These are phyloP conservation scores for Salvia hispanica DNA, from an alignment of 257 asterid species.

Conservation along the genomic window DNA sequence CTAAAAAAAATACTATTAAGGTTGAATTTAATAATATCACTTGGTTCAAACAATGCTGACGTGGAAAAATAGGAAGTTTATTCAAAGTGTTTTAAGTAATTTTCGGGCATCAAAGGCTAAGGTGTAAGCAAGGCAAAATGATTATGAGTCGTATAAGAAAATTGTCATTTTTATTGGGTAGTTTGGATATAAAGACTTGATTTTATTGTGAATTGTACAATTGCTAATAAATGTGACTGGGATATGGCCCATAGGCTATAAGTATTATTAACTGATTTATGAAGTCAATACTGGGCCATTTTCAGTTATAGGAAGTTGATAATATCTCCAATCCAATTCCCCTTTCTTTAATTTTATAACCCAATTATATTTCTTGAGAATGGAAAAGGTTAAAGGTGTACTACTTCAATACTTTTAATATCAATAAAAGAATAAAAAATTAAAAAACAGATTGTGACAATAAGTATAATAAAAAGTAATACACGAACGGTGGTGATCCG, in stretches of 20 bases:
- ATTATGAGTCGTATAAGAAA: no score
- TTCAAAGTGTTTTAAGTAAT: background rate
- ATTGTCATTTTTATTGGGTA: background rate
- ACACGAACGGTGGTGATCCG: background rate
- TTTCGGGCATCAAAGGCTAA: background rate
- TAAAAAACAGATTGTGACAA: background rate
- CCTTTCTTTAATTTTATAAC: background rate
- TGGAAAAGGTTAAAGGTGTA: no score
- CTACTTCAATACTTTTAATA: no score
- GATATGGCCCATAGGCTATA: conserved; percentile 22
- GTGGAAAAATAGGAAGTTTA: no score
- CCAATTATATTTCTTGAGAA: no score
- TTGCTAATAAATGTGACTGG: no score
- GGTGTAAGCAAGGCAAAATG: no score
- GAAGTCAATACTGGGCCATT: conserved; percentile 34
- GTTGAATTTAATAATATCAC: no score
- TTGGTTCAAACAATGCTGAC: no score
- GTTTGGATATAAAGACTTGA: conserved; percentile 6
- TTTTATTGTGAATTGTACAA: background rate
- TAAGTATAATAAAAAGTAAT: no score
- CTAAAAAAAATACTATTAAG: no score
- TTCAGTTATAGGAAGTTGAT: conserved; percentile 11
- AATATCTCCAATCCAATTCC: background rate
- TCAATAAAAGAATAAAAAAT: no score
- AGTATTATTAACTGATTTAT: conserved; percentile 30